Evolutionary conservation across 108 stramenopile genomes (phyloP).

Genomic region (Pseudonitzschia multiseries): DNA sequence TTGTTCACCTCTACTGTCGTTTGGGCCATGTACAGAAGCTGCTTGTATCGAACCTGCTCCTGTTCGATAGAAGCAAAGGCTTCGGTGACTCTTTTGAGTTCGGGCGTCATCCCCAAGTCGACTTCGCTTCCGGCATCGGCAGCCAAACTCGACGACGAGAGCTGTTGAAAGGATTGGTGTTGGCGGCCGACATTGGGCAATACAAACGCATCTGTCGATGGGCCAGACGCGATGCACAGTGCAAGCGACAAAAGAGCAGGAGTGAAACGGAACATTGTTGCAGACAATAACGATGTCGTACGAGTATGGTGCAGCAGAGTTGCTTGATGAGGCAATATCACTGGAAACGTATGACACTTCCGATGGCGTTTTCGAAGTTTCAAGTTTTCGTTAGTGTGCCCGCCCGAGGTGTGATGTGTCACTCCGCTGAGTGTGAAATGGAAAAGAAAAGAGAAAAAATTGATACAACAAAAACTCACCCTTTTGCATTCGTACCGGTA

Average conservation of each 20-base stretch:
- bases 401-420: not conserved
- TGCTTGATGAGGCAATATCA: not conserved
- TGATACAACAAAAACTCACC: no score
- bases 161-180: not conserved
- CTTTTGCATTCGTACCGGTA: no score
- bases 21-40: constrained; percentile 92
- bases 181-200: not conserved
- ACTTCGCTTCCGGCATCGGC: constrained; percentile 9
- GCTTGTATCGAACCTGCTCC: constrained; percentile 93
- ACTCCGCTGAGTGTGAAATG: not conserved
- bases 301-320: no score
- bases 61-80: constrained; percentile 82
- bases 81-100: constrained; percentile 72
- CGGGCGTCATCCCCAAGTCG: constrained; percentile 66
- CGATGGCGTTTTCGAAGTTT: constrained; percentile 5
- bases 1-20: constrained; percentile 48
- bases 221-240: not conserved
- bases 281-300: not conserved
- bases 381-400: not conserved
- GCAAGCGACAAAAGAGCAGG: constrained; percentile 10
- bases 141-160: not conserved
- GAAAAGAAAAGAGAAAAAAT: not conserved
- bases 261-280: constrained; percentile 4
- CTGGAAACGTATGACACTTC: not conserved
- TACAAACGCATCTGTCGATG: not conserved